phyloP scores from a whole-genome alignment of 2,329 filamentous ascomycete genomes.

The Penicillium sp. region DNA sequence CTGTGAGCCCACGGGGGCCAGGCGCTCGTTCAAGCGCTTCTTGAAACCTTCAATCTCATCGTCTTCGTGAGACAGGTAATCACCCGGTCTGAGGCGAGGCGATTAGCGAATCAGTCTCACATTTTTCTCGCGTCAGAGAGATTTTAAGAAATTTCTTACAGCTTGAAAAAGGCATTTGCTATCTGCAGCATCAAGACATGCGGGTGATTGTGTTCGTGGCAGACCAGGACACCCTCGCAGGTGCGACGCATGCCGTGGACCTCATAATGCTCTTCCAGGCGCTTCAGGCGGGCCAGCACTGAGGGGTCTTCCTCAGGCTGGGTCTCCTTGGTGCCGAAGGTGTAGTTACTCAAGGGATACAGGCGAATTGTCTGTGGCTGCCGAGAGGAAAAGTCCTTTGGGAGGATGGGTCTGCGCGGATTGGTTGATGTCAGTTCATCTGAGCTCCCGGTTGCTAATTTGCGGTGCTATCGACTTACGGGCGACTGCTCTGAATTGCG shows the following conservation, averaged over 20 bases:
- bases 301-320: constrained; percentile 98
- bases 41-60: constrained; percentile 97
- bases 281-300: constrained; percentile 86
- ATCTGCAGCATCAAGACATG: constrained; percentile 99
- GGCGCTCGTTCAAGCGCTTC: constrained; percentile 82
- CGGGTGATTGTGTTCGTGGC: constrained; percentile 98
- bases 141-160: constrained; percentile 51
- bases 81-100: constrained; percentile 67
- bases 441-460: not conserved
- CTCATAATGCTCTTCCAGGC: constrained; percentile 92
- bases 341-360: constrained; percentile 97
- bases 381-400: constrained; percentile 81
- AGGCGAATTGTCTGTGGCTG: constrained; percentile 88
- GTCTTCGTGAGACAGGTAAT: constrained; percentile 84
- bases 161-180: constrained; percentile 98
- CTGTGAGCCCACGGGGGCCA: constrained; percentile 85
- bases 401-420: constrained; percentile 65
- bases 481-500: constrained; percentile 74
- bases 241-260: constrained; percentile 95
- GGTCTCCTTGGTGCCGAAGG: constrained; percentile 96
- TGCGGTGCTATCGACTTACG: constrained; percentile 44
- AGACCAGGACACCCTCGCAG: constrained; percentile 94
- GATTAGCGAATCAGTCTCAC: constrained; percentile 3
- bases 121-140: not conserved
- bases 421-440: constrained; percentile 14